Evolutionary conservation across 1,139 yeast species (phyloP).

Genomic region (Groenewaldozyma auringiensis): DNA sequence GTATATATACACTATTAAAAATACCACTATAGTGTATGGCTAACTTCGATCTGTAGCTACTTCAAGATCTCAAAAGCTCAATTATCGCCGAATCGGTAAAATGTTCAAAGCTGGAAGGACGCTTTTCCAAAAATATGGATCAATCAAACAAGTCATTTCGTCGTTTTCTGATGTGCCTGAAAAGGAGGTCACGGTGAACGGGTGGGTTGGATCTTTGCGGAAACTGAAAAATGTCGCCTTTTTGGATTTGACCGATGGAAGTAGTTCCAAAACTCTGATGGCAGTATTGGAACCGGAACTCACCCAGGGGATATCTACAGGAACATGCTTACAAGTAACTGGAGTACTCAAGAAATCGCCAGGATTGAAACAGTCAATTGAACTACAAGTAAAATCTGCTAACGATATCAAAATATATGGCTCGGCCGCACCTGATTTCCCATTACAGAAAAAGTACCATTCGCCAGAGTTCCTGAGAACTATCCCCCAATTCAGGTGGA

Average conservation of each 20-base stretch:
- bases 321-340: constrained; percentile 39
- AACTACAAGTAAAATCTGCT: constrained; percentile 34
- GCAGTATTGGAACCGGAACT: constrained; percentile 40
- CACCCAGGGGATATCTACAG: constrained; percentile 32
- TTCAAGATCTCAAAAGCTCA: too few relatives aligned
- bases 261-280: constrained; percentile 47
- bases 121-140: not conserved
- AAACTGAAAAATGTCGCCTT: constrained; percentile 70
- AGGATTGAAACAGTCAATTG: constrained; percentile 38
- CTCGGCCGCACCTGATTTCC: constrained; percentile 53
- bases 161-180: not conserved
- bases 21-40: too few relatives aligned
- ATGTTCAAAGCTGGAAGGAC: not conserved
- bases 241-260: constrained; percentile 73
- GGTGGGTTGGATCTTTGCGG: constrained; percentile 73
- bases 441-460: constrained; percentile 75
- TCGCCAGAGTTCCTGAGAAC: constrained; percentile 58
- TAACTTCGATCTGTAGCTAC: too few relatives aligned
- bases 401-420: constrained; percentile 35
- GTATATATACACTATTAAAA: too few relatives aligned
- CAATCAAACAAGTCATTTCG: not conserved
- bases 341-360: constrained; percentile 33
- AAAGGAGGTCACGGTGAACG: constrained; percentile 35
- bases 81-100: too few relatives aligned
- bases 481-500: constrained; percentile 71